Evolutionary conservation across 2,329 filamentous ascomycete species (phyloP).

Genomic region (Corniculantispora saksenae): DNA sequence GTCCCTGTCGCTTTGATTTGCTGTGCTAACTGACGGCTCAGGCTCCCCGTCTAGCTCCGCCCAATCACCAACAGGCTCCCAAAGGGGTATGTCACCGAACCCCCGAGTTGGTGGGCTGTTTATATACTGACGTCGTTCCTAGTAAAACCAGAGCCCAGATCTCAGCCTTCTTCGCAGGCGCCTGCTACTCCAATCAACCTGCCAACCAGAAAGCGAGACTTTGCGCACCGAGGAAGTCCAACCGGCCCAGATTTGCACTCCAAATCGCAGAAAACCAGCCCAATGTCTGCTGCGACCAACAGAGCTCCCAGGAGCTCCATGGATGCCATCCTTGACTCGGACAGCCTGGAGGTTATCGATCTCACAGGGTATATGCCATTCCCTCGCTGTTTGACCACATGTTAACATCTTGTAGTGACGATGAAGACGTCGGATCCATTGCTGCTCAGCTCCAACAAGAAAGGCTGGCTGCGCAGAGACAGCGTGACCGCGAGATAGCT

Average conservation of each 20-base stretch:
- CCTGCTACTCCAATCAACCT: constrained; percentile 8
- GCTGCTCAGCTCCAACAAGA: constrained; percentile 38
- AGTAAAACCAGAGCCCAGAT: background rate
- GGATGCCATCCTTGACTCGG: constrained; percentile 2
- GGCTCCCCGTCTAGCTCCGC: background rate
- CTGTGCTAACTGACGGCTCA: background rate
- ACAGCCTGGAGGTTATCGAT: constrained; percentile 37
- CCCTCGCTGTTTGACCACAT: constrained; percentile 10
- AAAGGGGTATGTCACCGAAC: background rate
- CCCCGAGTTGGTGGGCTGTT: background rate
- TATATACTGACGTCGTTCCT: background rate
- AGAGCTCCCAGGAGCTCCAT: background rate
- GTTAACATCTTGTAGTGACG: constrained; percentile 33
- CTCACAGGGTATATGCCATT: constrained; percentile 40
- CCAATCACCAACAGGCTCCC: background rate
- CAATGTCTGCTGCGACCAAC: background rate
- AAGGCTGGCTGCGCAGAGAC: constrained; percentile 33
- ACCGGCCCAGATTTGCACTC: background rate
- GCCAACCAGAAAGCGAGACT: constrained; percentile 8
- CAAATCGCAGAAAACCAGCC: constrained; percentile 34
- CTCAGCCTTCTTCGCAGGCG: background rate
- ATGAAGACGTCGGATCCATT: constrained; percentile 32
- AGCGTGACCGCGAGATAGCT: constrained; percentile 32
- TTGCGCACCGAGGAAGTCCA: constrained; percentile 6
- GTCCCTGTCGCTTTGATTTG: no score